These are phyloP conservation scores for Juglanconis sp. DNA, from an alignment of 2,329 filamentous ascomycete genomes.

Conservation along the genomic window DNA sequence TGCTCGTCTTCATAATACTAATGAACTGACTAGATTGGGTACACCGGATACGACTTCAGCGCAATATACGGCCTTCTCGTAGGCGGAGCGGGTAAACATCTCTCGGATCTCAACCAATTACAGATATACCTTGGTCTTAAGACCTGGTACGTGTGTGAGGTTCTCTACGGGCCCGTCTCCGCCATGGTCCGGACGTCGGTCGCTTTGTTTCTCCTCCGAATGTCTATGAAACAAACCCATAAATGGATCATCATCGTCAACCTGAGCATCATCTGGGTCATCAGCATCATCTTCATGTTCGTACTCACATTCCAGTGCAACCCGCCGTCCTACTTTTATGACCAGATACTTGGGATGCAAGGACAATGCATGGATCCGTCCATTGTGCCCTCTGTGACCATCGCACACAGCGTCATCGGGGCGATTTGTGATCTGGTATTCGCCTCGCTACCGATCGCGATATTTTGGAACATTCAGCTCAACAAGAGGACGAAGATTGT, in stretches of 20 bases:
- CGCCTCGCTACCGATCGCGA: constrained; percentile 46
- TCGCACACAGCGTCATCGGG: constrained; percentile 43
- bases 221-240: constrained; percentile 33
- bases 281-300: constrained; percentile 41
- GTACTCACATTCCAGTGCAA: constrained; percentile 48
- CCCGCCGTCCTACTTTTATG: constrained; percentile 48
- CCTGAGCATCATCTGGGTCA: constrained; percentile 33
- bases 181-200: constrained; percentile 39
- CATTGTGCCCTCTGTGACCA: constrained; percentile 39
- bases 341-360: constrained; percentile 30
- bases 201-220: constrained; percentile 38
- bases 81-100: constrained; percentile 27
- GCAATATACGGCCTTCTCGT: constrained; percentile 31
- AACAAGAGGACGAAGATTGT: constrained; percentile 42
- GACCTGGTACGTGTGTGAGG: constrained; percentile 38
- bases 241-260: constrained; percentile 30
- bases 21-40: constrained; percentile 28
- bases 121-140: constrained; percentile 28
- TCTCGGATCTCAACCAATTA: constrained; percentile 20
- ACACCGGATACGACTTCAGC: constrained; percentile 30
- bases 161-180: constrained; percentile 47
- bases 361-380: constrained; percentile 39
- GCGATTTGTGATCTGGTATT: constrained; percentile 46
- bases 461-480: constrained; percentile 51
- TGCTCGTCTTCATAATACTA: not conserved